Percentiles rank a stretch among this genome's conserved stretches.
Evolutionary conservation across 225 moss, liverwort and hornwort genomes (phyloP).

Genomic region (Climacium dendroides): DNA sequence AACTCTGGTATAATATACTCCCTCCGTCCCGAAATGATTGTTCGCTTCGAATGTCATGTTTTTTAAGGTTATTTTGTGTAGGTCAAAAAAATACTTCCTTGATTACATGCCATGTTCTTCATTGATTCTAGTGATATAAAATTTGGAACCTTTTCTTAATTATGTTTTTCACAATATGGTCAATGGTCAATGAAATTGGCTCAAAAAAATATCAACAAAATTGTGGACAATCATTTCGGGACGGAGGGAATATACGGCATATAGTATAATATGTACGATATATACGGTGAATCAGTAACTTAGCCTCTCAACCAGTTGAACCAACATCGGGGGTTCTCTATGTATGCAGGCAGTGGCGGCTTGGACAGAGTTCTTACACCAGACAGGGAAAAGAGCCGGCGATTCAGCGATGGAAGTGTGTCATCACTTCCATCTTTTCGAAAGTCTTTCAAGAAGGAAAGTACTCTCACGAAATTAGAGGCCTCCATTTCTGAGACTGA

Average conservation of each 20-base stretch:
- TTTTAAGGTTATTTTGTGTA: too few species aligned
- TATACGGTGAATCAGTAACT: not conserved
- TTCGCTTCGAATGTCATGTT: too few species aligned
- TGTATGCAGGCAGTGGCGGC: conserved; percentile 68
- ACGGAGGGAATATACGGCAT: too few species aligned
- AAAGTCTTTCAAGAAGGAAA: conserved; percentile 30
- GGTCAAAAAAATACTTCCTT: too few species aligned
- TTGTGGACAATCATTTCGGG: too few species aligned
- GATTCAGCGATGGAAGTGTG: conserved; percentile 34
- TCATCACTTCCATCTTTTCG: conserved; percentile 28
- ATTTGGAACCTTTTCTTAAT: too few species aligned
- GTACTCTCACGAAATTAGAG: conserved; percentile 48
- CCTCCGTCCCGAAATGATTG: too few species aligned
- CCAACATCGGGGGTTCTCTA: not conserved
- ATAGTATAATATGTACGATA: not conserved
- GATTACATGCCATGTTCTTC: too few species aligned
- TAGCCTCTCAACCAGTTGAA: not conserved
- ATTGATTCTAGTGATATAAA: too few species aligned
- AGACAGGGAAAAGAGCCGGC: conserved; percentile 37
- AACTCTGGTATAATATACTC: not conserved
- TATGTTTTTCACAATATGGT: too few species aligned
- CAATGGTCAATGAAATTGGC: too few species aligned
- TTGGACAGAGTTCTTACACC: conserved; percentile 73
- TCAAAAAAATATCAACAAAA: too few species aligned
- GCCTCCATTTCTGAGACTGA: conserved; percentile 57